Conservation (phyloP, 2,329 filamentous ascomycete genomes). For the Phoma herbarum region DNA sequence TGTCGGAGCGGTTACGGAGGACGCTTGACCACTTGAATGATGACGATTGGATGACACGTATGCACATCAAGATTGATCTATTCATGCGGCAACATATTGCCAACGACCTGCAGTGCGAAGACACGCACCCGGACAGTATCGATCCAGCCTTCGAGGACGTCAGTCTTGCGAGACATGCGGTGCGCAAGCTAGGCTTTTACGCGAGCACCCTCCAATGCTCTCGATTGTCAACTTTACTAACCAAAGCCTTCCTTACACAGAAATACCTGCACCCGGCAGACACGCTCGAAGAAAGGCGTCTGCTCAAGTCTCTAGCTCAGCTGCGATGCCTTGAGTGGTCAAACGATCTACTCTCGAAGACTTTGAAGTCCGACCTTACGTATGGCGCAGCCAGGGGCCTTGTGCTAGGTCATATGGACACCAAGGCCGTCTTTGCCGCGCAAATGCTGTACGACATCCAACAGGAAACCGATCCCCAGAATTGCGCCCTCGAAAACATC, state of each 20-base stretch:
- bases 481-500: not conserved
- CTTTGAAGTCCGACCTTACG: slow-evolving; percentile 1
- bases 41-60: not conserved
- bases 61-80: slow-evolving; percentile 1
- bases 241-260: not conserved
- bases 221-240: not conserved
- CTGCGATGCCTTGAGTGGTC: not conserved
- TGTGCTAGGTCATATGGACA: not conserved
- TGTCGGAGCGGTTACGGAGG: not conserved
- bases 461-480: slow-evolving; percentile 8
- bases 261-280: not conserved
- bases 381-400: not conserved
- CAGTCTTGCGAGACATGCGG: slow-evolving; percentile 4
- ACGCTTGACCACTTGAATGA: not conserved
- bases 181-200: slow-evolving; percentile 8
- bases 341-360: not conserved
- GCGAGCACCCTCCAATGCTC: slow-evolving; percentile 1
- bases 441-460: slow-evolving; percentile 26
- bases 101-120: not conserved
- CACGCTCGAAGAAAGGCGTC: slow-evolving; percentile 1
- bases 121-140: not conserved
- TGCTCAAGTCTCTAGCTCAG: slow-evolving; percentile 17
- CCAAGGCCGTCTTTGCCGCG: slow-evolving; percentile 18
- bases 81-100: slow-evolving; percentile 9
- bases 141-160: slow-evolving; percentile 6